Evolutionary conservation across 2,329 filamentous ascomycete species (phyloP), one percentile per base, ranked within the genome.

Genomic region (Xylariaceae sp.): DNA sequence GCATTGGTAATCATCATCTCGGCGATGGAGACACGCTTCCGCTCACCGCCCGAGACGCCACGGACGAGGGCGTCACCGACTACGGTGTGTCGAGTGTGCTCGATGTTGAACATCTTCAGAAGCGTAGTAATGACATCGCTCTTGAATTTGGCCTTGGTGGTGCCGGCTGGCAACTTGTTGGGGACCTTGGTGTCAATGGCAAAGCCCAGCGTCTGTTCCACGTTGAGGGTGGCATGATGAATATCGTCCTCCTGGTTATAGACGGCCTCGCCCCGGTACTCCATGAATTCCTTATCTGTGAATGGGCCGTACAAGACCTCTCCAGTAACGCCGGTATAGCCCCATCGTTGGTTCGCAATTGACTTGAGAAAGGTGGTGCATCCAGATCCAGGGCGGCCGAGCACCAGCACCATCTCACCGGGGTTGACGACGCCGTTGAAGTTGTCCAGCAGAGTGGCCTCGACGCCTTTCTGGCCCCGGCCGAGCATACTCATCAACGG

Each of bases 61-160:
- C 88, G 85, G 18, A 94, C 80, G 58, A 92, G 90, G 0, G 83
- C 81, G 58, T 94, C 87, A 7, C 92, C 92, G 22, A 96, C 89
- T 29, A 92, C 83, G 0, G 92, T 96, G 67, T 91, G 81, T 48
- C 83, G 80, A 0, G 90, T 95, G 70, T 96, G 90, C 69, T 92
- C 87, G 50, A 96, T 95, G 67, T 92, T 94, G 77, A 96, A 95
- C 88, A 95, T 94, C 66, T 89, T 89, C 48, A 96, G 76, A 55
- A 96, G 77, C 64, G 86, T 81, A 16, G 83, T 79, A 56, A 92
- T 78, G 53, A 95, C 84, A 62, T 84, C 83, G 47, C 87, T 78
- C 74, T 92, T 92, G 75, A 92, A 92, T 15, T 87, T 84, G 5
- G 72, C 69, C 68, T 88, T 87, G 37, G 81, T 84, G 62, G 94